Conservation (phyloP, 2,329 filamentous ascomycete species). For the Didymella segeticola region DNA sequence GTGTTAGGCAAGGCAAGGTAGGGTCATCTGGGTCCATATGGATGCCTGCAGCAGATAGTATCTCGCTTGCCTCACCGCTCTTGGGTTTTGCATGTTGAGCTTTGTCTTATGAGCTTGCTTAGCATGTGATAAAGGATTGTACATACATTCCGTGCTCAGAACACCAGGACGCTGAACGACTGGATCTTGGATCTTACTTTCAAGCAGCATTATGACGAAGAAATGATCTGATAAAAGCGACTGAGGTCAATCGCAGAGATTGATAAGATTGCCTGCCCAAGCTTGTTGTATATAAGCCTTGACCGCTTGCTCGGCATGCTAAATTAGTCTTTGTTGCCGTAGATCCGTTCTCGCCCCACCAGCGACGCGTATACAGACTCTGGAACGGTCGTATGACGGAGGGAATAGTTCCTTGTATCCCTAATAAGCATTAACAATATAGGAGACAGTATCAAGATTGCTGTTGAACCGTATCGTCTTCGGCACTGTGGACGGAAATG, state of each 20-base stretch:
- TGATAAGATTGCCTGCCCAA: background rate
- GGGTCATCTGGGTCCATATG: background rate
- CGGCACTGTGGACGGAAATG: too few relatives aligned
- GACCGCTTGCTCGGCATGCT: constrained; percentile 2
- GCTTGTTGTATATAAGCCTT: background rate
- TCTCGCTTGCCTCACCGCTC: background rate
- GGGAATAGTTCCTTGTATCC: too few relatives aligned
- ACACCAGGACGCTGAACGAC: background rate
- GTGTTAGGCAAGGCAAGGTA: background rate
- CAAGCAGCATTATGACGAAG: background rate
- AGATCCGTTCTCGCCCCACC: background rate
- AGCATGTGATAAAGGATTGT: background rate
- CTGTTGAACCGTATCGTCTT: too few relatives aligned
- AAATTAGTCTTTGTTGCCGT: background rate
- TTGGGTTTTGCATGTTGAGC: background rate
- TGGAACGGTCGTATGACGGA: background rate
- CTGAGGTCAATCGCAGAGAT: background rate
- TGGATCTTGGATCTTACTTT: background rate
- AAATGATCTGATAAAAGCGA: background rate
- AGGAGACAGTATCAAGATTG: too few relatives aligned
- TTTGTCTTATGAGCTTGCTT: background rate
- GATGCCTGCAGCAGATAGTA: background rate
- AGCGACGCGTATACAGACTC: background rate
- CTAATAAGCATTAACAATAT: too few relatives aligned
- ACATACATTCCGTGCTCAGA: background rate